These are phyloP conservation scores for Astrothelium subdiscretum DNA, from an alignment of 495 filamentous ascomycete species.

Conservation along the genomic window DNA sequence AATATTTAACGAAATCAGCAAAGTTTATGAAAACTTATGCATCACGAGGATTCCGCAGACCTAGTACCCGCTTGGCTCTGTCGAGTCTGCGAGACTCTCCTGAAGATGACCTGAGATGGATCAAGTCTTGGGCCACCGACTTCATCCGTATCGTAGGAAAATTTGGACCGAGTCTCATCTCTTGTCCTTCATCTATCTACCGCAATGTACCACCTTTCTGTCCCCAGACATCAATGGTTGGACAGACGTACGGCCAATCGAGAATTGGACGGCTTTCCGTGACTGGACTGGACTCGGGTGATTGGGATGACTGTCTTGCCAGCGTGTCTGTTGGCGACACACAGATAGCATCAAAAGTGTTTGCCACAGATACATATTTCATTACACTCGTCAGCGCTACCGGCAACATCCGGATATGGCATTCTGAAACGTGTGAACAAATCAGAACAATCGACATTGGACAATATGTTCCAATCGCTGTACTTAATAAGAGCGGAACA, in stretches of 20 bases:
- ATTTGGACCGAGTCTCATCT: conserved; percentile 4
- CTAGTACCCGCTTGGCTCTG: not conserved
- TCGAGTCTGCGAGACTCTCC: not conserved
- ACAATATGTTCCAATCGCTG: not conserved
- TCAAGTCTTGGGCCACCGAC: conserved; percentile 5
- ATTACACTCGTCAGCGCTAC: conserved; percentile 2
- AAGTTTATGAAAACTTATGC: conserved; percentile 3
- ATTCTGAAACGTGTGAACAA: conserved; percentile 3
- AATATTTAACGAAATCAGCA: conserved; percentile 4
- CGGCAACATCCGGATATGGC: not conserved
- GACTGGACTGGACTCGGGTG: conserved; percentile 9
- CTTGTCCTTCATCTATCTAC: conserved; percentile 6
- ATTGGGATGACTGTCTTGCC: conserved; percentile 22
- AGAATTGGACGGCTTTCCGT: conserved; percentile 2
- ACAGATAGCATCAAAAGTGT: conserved; percentile 1
- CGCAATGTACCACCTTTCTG: conserved; percentile 6
- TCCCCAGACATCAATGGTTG: not conserved
- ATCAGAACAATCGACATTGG: not conserved
- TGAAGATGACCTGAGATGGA: conserved; percentile 4
- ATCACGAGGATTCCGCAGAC: not conserved
- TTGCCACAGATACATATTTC: conserved; percentile 6
- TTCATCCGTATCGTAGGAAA: conserved; percentile 5
- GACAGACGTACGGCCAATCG: not conserved
- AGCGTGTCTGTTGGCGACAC: conserved; percentile 11
- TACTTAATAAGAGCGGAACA: not conserved